phyloP scores from a whole-genome alignment of 106 monocot genomes.

The Xerophyta viscosa region DNA sequence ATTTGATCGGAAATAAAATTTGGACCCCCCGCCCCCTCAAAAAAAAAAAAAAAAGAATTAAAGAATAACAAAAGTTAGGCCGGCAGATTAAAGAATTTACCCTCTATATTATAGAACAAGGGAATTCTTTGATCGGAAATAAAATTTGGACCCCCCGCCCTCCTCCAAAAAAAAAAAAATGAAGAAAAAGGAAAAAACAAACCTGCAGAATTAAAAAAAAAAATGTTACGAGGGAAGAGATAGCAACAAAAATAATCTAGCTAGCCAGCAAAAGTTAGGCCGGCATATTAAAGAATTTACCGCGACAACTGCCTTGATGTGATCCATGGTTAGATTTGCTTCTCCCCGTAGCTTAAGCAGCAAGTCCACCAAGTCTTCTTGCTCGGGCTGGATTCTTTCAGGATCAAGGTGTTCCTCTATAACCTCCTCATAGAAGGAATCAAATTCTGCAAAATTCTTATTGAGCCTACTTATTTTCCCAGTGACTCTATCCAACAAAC shows the following conservation, averaged over 20 bases:
- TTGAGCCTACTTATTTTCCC: background rate
- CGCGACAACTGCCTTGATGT: background rate
- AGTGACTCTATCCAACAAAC: background rate
- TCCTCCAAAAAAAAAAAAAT: too few species aligned
- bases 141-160: too few species aligned
- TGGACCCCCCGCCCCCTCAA: too few species aligned
- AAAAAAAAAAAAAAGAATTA: too few species aligned
- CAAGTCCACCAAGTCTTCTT: slow-evolving; percentile 2
- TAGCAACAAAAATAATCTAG: background rate
- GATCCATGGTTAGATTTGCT: background rate
- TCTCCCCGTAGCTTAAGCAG: background rate
- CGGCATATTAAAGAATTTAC: background rate
- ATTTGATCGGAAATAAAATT: too few species aligned
- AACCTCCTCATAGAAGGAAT: background rate
- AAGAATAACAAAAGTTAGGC: too few species aligned
- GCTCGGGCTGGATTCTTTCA: background rate
- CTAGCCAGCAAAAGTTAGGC: too few species aligned
- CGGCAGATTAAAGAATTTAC: background rate
- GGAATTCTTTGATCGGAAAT: too few species aligned
- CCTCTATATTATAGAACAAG: too few species aligned
- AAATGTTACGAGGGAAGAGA: too few species aligned
- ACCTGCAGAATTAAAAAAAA: too few species aligned
- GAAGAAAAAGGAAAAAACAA: too few species aligned
- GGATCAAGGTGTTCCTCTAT: background rate
- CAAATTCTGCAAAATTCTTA: background rate